Evolutionary conservation across 1,139 yeast species (phyloP).

Genomic region (Yamadazyma blattariae): DNA sequence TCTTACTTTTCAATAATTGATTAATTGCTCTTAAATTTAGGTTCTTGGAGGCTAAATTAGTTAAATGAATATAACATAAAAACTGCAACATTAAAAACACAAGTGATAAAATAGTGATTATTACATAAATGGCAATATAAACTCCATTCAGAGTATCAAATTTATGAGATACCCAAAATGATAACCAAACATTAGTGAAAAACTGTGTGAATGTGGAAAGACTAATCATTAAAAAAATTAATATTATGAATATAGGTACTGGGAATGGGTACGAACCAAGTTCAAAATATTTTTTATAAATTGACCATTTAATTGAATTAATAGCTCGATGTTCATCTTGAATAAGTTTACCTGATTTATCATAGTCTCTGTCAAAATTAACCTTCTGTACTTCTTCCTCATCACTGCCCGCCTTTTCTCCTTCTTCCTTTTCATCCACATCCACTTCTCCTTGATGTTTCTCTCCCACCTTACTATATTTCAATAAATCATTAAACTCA

Average conservation of each 20-base stretch:
- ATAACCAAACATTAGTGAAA: slow-evolving; percentile 78
- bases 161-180: slow-evolving; percentile 71
- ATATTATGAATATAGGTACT: slow-evolving; percentile 21
- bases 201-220: slow-evolving; percentile 56
- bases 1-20: slow-evolving; percentile 57
- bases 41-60: slow-evolving; percentile 45
- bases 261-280: slow-evolving; percentile 46
- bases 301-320: slow-evolving; percentile 26
- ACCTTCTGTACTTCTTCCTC: too few species aligned
- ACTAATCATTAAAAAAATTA: slow-evolving; percentile 24
- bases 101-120: slow-evolving; percentile 45
- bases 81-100: slow-evolving; percentile 41
- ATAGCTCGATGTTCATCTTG: slow-evolving; percentile 37
- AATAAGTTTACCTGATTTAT: slow-evolving; percentile 29
- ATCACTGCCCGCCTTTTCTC: too few species aligned
- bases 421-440: not conserved
- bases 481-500: slow-evolving; percentile 13
- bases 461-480: slow-evolving; percentile 12
- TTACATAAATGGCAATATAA: slow-evolving; percentile 71
- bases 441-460: slow-evolving; percentile 21
- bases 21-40: slow-evolving; percentile 52
- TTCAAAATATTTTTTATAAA: slow-evolving; percentile 44
- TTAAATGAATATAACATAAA: slow-evolving; percentile 46
- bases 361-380: too few species aligned
- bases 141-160: slow-evolving; percentile 49